phyloP scores from a whole-genome alignment of 768 basidiomycete species.

The Termitomyces sp. region DNA sequence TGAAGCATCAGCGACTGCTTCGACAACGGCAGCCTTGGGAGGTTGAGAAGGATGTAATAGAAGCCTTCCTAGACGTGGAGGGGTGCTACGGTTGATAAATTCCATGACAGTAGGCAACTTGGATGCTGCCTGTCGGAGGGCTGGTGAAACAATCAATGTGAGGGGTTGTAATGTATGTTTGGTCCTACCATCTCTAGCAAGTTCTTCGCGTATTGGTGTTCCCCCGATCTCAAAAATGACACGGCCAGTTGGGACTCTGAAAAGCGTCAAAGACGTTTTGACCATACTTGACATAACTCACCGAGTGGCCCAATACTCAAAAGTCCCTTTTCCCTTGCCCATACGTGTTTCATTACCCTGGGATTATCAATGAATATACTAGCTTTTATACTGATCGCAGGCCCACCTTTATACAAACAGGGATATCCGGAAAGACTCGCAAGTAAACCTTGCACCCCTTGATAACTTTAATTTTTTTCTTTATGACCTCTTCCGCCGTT shows the following conservation, averaged over 20 bases:
- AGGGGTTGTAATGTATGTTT: neutral
- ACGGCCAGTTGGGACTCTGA: conserved; percentile 78
- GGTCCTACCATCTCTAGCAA: conserved; percentile 78
- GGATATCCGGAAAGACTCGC: conserved; percentile 93
- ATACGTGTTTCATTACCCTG: conserved; percentile 96
- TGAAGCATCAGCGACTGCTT: conserved; percentile 4
- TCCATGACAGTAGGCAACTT: conserved; percentile 88
- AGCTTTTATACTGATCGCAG: neutral
- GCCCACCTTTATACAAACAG: conserved; percentile 91
- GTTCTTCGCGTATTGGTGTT: conserved; percentile 80
- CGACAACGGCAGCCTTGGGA: conserved; percentile 14
- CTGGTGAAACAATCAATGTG: conserved; percentile 31
- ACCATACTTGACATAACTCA: conserved; percentile 26
- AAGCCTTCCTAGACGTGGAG: conserved; percentile 70
- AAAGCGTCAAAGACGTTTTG: neutral
- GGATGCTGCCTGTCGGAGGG: conserved; percentile 78
- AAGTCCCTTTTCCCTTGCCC: conserved; percentile 98
- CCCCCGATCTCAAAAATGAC: conserved; percentile 96
- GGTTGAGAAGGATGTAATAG: conserved; percentile 42
- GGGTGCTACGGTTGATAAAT: conserved; percentile 65
- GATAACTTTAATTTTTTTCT: conserved; percentile 82
- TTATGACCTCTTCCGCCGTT: conserved; percentile 81
- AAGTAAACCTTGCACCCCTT: conserved; percentile 86
- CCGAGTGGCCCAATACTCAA: conserved; percentile 97
- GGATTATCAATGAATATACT: neutral